These are phyloP conservation scores for Xerocomus nothofagi DNA, from an alignment of 1,284 basidiomycete species.

Conservation along the genomic window DNA sequence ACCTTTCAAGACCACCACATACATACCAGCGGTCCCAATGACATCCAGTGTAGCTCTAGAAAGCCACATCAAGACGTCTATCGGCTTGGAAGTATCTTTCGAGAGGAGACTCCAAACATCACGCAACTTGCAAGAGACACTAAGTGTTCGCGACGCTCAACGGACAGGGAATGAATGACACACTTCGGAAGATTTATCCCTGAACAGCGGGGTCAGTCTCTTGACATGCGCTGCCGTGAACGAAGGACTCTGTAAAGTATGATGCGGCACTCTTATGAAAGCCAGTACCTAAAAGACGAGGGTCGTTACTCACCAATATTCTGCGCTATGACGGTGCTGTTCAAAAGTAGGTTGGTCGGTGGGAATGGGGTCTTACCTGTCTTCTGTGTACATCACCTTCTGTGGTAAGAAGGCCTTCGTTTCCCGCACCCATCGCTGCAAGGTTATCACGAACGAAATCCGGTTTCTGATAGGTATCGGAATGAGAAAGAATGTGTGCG, in stretches of 20 bases:
- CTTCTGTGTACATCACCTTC: conserved; percentile 55
- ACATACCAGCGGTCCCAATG: conserved; percentile 64
- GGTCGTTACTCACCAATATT: conserved; percentile 36
- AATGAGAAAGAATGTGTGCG: conserved; percentile 57
- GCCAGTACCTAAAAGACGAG: background rate
- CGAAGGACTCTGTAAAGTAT: conserved; percentile 46
- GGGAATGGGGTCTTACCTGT: conserved; percentile 39
- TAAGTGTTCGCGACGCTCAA: background rate
- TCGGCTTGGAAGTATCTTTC: conserved; percentile 25
- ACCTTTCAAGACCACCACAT: background rate
- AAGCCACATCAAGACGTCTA: conserved; percentile 64
- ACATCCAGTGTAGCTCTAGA: conserved; percentile 67
- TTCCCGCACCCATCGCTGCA: conserved; percentile 51
- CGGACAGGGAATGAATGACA: conserved; percentile 15
- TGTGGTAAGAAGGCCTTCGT: conserved; percentile 49
- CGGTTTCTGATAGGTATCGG: conserved; percentile 68
- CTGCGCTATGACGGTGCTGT: conserved; percentile 34
- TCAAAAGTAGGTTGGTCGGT: background rate
- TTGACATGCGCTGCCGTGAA: conserved; percentile 58
- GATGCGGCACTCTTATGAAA: conserved; percentile 1
- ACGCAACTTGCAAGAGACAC: conserved; percentile 38
- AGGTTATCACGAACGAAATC: conserved; percentile 58
- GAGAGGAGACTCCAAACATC: conserved; percentile 46
- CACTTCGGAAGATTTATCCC: conserved; percentile 59
- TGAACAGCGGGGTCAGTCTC: conserved; percentile 61